A percentile compares a stretch with the other conserved stretches of the same genome.
These are phyloP conservation scores for Pugionium dolabratum DNA, from an alignment of 345 rosid species.

Conservation along the genomic window DNA sequence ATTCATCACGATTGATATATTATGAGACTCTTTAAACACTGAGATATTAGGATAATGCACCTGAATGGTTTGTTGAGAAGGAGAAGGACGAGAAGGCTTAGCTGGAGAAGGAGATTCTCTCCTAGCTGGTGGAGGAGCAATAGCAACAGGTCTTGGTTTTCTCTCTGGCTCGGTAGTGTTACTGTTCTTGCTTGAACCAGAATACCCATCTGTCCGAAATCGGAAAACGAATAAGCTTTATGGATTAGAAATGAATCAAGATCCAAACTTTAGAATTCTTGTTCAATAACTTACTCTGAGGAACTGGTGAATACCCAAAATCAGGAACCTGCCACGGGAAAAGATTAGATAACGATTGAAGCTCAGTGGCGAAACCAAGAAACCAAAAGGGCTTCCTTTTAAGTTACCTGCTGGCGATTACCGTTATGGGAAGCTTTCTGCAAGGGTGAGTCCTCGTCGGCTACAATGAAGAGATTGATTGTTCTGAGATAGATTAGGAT, in stretches of 20 bases:
- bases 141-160: constrained; percentile 48
- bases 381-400: constrained; percentile 16
- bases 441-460: constrained; percentile 88
- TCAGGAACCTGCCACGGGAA: constrained; percentile 42
- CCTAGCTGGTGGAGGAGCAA: constrained; percentile 41
- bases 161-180: constrained; percentile 68
- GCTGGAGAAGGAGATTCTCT: constrained; percentile 55
- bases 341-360: constrained; percentile 35
- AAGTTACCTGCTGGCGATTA: constrained; percentile 76
- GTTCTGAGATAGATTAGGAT: constrained; percentile 6
- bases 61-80: constrained; percentile 58
- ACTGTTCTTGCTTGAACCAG: constrained; percentile 69
- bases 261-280: neutral
- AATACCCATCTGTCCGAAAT: constrained; percentile 60
- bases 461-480: constrained; percentile 41
- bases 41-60: constrained; percentile 37
- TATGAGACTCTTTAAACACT: neutral
- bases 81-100: constrained; percentile 54
- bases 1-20: neutral
- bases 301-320: constrained; percentile 43
- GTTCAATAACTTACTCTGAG: constrained; percentile 38
- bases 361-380: constrained; percentile 46
- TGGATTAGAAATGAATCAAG: neutral
- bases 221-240: constrained; percentile 26
- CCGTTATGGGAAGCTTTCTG: constrained; percentile 66